Conservation (phyloP, 23 red algal genomes). For the Gracilaria domingensis region DNA sequence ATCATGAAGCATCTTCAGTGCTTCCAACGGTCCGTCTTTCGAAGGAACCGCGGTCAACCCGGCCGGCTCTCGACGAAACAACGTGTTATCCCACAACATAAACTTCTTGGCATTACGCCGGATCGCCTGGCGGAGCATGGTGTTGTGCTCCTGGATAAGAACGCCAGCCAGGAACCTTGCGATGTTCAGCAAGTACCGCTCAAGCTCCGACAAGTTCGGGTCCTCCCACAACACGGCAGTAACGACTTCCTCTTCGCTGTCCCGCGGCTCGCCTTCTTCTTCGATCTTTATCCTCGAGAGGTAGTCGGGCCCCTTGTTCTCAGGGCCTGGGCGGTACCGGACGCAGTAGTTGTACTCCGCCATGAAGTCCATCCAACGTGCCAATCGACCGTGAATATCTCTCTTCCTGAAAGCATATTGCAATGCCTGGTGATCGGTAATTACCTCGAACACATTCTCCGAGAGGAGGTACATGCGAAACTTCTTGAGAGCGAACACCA, state of each 20-base stretch:
- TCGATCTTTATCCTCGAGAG: background rate
- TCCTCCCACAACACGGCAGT: background rate
- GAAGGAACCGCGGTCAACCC: no score
- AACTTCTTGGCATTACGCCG: constrained; percentile 24
- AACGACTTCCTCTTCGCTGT: background rate
- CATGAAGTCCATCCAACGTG: no score
- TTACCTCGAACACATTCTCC: background rate
- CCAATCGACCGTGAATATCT: constrained; percentile 7
- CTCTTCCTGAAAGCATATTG: constrained; percentile 12
- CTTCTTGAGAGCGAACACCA: constrained; percentile 6
- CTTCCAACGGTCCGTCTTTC: no score
- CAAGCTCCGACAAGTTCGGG: no score
- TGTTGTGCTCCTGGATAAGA: background rate
- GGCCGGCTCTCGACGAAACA: no score
- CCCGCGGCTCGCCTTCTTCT: background rate
- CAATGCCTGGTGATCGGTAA: constrained; percentile 5
- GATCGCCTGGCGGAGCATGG: background rate
- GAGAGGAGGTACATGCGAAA: constrained; percentile 29
- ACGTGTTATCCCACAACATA: constrained; percentile 40
- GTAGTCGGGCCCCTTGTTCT: no score
- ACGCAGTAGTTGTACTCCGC: no score
- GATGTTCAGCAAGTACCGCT: no score
- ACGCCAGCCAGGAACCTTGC: no score
- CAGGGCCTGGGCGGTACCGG: no score
- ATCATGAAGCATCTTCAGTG: no score